A percentile compares a stretch with the other conserved stretches of the same genome.
phyloP scores from a whole-genome alignment of 2,329 filamentous ascomycete genomes.

The Aureobasidium vineae region DNA sequence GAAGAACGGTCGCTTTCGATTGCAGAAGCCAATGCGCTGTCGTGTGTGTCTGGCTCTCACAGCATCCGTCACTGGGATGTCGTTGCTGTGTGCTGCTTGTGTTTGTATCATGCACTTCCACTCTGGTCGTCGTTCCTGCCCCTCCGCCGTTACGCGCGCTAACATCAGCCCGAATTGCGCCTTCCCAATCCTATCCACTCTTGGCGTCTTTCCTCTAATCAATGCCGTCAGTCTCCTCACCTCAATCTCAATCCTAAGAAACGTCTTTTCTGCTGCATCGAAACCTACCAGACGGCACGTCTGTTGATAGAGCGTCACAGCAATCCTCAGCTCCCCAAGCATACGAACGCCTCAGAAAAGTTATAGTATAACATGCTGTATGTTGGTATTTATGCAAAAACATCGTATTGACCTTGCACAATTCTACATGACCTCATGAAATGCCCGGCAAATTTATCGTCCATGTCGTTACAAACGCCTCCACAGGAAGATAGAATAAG shows the following conservation, averaged over 20 bases:
- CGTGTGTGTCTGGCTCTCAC: conserved; percentile 2
- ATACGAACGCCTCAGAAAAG: neutral
- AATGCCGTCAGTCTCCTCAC: conserved; percentile 4
- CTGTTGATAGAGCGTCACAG: neutral
- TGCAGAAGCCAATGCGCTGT: conserved; percentile 26
- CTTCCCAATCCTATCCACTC: conserved; percentile 14
- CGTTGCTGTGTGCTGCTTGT: conserved; percentile 18
- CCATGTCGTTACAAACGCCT: conserved; percentile 16
- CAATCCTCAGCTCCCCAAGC: neutral
- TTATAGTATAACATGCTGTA: neutral
- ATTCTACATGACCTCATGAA: neutral
- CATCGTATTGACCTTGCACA: neutral
- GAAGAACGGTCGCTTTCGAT: conserved; percentile 30
- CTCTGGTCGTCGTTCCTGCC: conserved; percentile 17
- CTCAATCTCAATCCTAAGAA: conserved; percentile 7
- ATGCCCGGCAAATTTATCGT: conserved; percentile 12
- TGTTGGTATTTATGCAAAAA: neutral
- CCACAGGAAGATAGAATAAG: conserved; percentile 1
- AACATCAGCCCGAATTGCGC: conserved; percentile 13
- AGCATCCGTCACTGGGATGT: neutral
- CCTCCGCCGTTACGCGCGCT: conserved; percentile 21
- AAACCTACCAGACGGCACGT: neutral
- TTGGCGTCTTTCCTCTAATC: conserved; percentile 3
- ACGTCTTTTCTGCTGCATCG: neutral
- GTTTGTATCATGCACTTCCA: conserved; percentile 11